Conservation (phyloP, 108 stramenopile genomes). For the Fragilariopsis cylindrus region DNA sequence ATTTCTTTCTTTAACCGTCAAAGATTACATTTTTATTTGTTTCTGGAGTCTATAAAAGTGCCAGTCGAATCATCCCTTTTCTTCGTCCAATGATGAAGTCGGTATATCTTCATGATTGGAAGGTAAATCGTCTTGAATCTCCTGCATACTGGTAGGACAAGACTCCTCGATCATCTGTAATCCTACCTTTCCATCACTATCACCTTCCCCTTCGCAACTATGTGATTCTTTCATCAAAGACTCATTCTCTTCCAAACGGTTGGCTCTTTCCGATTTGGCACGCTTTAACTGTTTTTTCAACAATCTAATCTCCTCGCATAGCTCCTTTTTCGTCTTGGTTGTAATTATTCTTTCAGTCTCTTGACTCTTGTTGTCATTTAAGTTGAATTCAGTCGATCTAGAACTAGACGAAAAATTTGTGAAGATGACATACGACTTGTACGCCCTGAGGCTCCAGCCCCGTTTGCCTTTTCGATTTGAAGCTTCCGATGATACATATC, state of each 20-base stretch:
- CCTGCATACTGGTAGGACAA: no score
- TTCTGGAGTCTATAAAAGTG: no score
- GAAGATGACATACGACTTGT: not conserved
- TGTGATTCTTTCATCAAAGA: not conserved
- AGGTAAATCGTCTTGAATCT: no score
- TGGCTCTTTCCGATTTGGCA: not conserved
- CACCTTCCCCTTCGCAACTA: not conserved
- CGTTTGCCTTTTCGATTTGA: not conserved
- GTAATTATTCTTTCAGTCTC: constrained; percentile 25
- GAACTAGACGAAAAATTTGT: no score
- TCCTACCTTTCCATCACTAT: not conserved
- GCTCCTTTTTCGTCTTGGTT: constrained; percentile 25
- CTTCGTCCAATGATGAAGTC: no score
- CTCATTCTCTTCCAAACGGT: no score
- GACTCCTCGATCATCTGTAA: no score
- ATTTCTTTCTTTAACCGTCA: not conserved
- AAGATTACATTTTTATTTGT: no score
- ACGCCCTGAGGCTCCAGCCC: not conserved
- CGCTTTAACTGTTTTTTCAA: constrained; percentile 18
- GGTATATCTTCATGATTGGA: no score
- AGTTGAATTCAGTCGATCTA: not conserved
- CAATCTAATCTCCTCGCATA: constrained; percentile 6
- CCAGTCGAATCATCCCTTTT: no score
- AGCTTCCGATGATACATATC: constrained; percentile 21
- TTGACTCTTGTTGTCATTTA: not conserved